A percentile compares a stretch with the other conserved stretches of the same genome.
Evolutionary conservation across 768 basidiomycete genomes (phyloP).

Genomic region (Tylopilus rubrobrunneus): DNA sequence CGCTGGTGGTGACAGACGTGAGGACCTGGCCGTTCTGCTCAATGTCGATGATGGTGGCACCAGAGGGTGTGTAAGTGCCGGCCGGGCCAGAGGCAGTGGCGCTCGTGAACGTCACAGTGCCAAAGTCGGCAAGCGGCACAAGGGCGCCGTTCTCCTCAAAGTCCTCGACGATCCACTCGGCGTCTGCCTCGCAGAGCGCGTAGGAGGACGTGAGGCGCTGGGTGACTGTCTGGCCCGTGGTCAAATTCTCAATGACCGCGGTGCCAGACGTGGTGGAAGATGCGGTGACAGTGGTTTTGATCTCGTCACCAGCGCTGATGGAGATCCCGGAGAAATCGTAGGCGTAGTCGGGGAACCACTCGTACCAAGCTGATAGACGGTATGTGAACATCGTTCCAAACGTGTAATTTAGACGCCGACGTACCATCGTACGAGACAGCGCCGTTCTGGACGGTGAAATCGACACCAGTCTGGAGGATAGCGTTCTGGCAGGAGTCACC

Average conservation of each 20-base stretch:
- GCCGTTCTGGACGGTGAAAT: slow-evolving; percentile 2
- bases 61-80: slow-evolving; percentile 6
- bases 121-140: slow-evolving; percentile 17
- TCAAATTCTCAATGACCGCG: too few relatives aligned
- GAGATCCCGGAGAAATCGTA: slow-evolving; percentile 12
- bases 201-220: too few relatives aligned
- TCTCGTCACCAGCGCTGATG: slow-evolving; percentile 13
- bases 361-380: slow-evolving; percentile 19
- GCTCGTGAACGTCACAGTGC: slow-evolving; percentile 14
- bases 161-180: too few relatives aligned
- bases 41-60: slow-evolving; percentile 13
- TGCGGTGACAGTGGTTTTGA: slow-evolving; percentile 15
- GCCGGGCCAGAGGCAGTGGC: slow-evolving; percentile 7
- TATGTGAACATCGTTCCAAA: background rate
- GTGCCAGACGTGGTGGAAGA: slow-evolving; percentile 17
- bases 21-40: slow-evolving; percentile 5
- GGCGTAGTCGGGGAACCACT: slow-evolving; percentile 18
- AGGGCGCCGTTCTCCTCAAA: too few relatives aligned
- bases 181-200: too few relatives aligned
- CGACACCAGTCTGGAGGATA: slow-evolving; percentile 21
- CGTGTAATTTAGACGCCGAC: background rate
- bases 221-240: too few relatives aligned
- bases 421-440: slow-evolving; percentile 11
- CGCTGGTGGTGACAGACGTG: slow-evolving; percentile 10
- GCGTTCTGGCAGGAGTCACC: slow-evolving; percentile 10